These are phyloP conservation scores for Neoascochyta sp. DNA, from an alignment of 2,329 filamentous ascomycete species.

Conservation along the genomic window DNA sequence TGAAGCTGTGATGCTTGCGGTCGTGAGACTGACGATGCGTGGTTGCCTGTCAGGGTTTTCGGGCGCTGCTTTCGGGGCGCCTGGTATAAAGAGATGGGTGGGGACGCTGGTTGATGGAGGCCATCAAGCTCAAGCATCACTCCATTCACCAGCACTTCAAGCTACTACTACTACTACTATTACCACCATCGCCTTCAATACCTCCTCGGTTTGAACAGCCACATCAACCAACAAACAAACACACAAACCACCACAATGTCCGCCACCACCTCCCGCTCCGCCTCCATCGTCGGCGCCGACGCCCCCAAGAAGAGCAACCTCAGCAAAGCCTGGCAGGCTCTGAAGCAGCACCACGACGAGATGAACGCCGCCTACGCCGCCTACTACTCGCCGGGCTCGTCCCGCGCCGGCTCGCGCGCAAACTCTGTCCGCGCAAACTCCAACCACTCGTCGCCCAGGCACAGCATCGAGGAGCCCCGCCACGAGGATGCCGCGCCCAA, in stretches of 20 bases:
- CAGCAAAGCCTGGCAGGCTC: conserved; percentile 24
- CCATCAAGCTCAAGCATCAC: conserved; percentile 8
- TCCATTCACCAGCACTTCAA: conserved; percentile 2
- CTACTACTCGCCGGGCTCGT: conserved; percentile 21
- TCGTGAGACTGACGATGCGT: conserved; percentile 12
- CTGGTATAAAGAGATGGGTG: conserved; percentile 8
- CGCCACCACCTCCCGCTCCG: conserved; percentile 15
- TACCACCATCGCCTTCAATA: background rate
- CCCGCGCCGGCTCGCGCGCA: conserved; percentile 5
- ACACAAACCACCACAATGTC: conserved; percentile 8
- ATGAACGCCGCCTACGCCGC: conserved; percentile 28
- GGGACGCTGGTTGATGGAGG: conserved; percentile 2
- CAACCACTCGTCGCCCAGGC: conserved; percentile 9
- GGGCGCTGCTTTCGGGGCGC: background rate
- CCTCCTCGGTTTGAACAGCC: conserved; percentile 1
- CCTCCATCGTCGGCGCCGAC: conserved; percentile 12
- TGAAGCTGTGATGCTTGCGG: no score
- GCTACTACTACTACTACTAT: conserved; percentile 2
- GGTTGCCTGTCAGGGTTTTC: conserved; percentile 5
- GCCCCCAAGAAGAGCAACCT: conserved; percentile 16
- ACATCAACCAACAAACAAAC: conserved; percentile 3
- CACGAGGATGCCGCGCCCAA: conserved; percentile 6
- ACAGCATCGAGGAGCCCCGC: conserved; percentile 13
- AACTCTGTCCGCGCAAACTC: conserved; percentile 10
- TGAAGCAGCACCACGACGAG: conserved; percentile 31